Conservation (phyloP, 371 early-diverging fungal genomes). For the Lichtheimia corymbifera region DNA sequence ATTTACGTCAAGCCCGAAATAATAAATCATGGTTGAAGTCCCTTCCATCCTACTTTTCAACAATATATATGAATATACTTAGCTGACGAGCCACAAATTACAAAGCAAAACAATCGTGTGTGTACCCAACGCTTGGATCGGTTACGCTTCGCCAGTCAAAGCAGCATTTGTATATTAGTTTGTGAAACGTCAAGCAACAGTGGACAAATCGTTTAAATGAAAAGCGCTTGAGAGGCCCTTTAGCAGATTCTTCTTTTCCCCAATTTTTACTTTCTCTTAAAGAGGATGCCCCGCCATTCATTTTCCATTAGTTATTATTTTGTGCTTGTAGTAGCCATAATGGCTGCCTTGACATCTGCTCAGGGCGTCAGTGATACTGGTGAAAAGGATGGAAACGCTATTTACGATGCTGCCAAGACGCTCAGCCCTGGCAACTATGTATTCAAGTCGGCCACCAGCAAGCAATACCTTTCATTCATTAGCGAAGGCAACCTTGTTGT, state of each 20-base stretch:
- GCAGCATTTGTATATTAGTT: conserved; percentile 3
- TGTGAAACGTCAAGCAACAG: neutral
- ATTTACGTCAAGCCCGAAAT: no score
- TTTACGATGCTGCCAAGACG: conserved; percentile 20
- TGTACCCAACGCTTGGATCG: no score
- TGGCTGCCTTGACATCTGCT: conserved; percentile 15
- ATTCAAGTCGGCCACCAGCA: conserved; percentile 17
- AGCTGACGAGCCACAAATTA: no score
- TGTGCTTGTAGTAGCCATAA: neutral
- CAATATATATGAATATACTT: no score
- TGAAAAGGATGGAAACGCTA: conserved; percentile 28
- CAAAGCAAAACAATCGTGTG: no score
- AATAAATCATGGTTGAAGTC: no score
- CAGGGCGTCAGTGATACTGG: conserved; percentile 33
- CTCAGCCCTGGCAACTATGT: conserved; percentile 19
- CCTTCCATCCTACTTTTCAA: no score
- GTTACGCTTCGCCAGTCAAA: no score
- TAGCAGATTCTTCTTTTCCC: neutral
- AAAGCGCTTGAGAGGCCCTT: neutral
- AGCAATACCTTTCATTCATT: conserved; percentile 20
- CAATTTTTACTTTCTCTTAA: neutral
- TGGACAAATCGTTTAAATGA: neutral
- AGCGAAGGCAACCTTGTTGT: conserved; percentile 20
- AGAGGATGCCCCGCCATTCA: conserved; percentile 13
- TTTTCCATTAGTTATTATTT: conserved; percentile 8